Evolutionary conservation across 495 filamentous ascomycete genomes (phyloP), one percentile per base, ranked within the genome.

Genomic region (Penicillium maclennaniae): DNA sequence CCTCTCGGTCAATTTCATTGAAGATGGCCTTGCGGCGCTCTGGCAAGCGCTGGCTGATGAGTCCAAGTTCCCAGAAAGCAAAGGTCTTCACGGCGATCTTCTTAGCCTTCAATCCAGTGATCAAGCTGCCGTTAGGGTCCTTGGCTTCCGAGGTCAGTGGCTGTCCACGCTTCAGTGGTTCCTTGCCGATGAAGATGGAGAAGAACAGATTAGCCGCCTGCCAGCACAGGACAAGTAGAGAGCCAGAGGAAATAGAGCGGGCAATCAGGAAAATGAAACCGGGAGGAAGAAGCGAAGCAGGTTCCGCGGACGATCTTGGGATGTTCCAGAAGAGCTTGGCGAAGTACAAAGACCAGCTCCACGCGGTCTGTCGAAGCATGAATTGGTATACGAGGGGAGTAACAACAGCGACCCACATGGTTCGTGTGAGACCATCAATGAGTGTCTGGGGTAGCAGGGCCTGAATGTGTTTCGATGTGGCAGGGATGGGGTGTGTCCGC

Each of bases 91-190:
- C 67, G 20, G 71, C 54, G 17, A 69, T 61, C 49, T 76, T 78
- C 58, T 74, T 91, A 17, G 86, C 82, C 55, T 84, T 90, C 43
- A 98, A 69, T 1, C 93, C 93, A 48, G 83, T 88, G 42, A 97
- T 65, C 38, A 98, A 74, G 60, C 86, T 96, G 34, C 90, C 92
- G 59, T 95, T 98, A 1, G 93, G 91, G 71, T 97, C 95, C 56
- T 84, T 87, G 5, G 89, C 88, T 49, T 91, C 87, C 10, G 79
- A 74, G 1, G 90, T 95, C 20, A 98, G 77, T n/a, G 91, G 90
- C 58, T 88, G 84, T 2, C 78, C 84, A 53, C 86, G 83, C 67
- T 93, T 95, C 40, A 96, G 63, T 7, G 95, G 93, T 56, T 87
- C 84, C 65, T 87, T 83, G 20, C 83, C 80, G 54, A 97, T 79